Evolutionary conservation across 2,329 filamentous ascomycete species (phyloP), one percentile per base, ranked within the genome.

Genomic region (Colletotrichum tofieldiae): DNA sequence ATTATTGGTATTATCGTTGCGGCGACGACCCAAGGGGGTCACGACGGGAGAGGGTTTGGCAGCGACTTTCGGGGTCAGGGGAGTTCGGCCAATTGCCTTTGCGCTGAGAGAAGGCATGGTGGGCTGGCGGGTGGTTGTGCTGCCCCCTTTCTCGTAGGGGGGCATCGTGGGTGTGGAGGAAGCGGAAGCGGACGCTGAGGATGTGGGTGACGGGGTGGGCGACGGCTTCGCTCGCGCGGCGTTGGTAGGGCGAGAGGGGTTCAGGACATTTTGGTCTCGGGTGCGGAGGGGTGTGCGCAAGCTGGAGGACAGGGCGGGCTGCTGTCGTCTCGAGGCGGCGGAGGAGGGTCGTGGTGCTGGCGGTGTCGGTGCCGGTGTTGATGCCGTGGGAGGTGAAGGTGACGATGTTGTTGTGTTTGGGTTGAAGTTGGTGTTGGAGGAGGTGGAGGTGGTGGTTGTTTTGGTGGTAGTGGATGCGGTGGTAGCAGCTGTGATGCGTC

Each of bases 41-140:
- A 82, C 79, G 58, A 82, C 76, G 18, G 82, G 76, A 61, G 82
- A 77, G 16, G 79, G 77, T 68, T 85, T 85, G 67, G 83, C 77
- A 35, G 88, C 86, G 64, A 90, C 85, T 82, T 91, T 90, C 75
- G 88, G 86, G 2, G 86, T 89, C 77, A 89, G 77, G 66, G 88
- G 88, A 41, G 83, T 77, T 72, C 86, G 84, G 75, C 81, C 84
- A 77, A 84, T 75, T 77, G 81, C 80, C 88, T 91, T 86, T 75
- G 92, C 87, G 81, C 87, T 89, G 77, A 95, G 89, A 71, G 91
- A 88, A 65, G 94, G 93, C 84, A 92, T 92, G 78, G 93, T 87
- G 51, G 91, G 89, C 79, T 87, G 86, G 76, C 86, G 87, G 75
- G 84, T 86, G 78, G 85, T 84, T 78, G 84, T 85, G 80, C 81